Evolutionary conservation across 2,329 filamentous ascomycete genomes (phyloP).

Genomic region (Aspergillus intermedius): DNA sequence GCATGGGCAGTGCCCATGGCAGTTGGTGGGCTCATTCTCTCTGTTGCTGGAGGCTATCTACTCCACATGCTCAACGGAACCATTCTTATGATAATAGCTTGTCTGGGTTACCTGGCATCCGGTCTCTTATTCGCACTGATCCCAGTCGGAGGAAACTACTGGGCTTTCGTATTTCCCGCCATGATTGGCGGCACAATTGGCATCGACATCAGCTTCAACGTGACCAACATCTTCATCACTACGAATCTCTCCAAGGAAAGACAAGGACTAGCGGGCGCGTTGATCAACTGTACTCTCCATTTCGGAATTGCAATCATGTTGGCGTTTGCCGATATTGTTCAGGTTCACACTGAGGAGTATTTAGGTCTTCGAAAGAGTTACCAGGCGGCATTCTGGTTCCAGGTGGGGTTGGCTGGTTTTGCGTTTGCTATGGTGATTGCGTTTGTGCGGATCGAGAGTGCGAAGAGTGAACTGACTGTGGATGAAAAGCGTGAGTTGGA

Average conservation of each 20-base stretch:
- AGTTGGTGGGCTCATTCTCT: constrained; percentile 60
- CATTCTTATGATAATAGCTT: constrained; percentile 57
- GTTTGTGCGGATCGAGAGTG: constrained; percentile 51
- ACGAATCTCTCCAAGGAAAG: constrained; percentile 59
- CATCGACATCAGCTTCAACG: constrained; percentile 69
- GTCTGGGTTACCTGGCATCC: constrained; percentile 52
- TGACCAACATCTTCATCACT: constrained; percentile 71
- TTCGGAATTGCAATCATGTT: constrained; percentile 67
- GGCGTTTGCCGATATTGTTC: constrained; percentile 60
- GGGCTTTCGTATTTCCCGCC: constrained; percentile 65
- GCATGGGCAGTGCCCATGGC: constrained; percentile 65
- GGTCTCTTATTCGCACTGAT: constrained; percentile 60
- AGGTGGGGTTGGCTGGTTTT: constrained; percentile 49
- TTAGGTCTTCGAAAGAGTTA: constrained; percentile 49
- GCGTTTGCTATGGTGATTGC: constrained; percentile 48
- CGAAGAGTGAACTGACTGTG: constrained; percentile 51
- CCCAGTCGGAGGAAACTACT: constrained; percentile 55
- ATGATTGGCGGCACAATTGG: constrained; percentile 61
- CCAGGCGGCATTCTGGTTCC: constrained; percentile 59
- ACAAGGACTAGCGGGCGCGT: constrained; percentile 65
- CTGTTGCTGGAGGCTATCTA: constrained; percentile 57
- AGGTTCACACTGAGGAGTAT: constrained; percentile 42
- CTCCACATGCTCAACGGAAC: constrained; percentile 60
- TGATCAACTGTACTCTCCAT: constrained; percentile 65
- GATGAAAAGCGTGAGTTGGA: constrained; percentile 43